Percentiles rank a stretch among this genome's conserved stretches.
Conservation (phyloP, 2,329 filamentous ascomycete genomes). For the Thelonectria rubi region DNA sequence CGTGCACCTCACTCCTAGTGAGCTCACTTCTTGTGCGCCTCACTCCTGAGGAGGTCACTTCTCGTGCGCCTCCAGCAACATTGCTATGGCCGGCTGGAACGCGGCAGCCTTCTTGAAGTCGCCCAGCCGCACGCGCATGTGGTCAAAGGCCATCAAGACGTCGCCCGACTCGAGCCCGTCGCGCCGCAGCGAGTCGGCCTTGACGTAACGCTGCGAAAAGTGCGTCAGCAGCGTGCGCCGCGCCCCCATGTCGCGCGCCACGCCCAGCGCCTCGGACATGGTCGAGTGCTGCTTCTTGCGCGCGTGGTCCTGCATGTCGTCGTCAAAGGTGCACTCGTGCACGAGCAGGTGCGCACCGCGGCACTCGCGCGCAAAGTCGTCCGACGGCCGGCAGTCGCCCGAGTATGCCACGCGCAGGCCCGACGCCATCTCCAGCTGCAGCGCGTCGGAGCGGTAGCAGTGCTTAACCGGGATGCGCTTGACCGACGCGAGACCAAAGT, state of each 20-base stretch:
- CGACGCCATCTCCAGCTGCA: constrained; percentile 78
- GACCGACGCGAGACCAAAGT: constrained; percentile 72
- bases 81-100: constrained; percentile 39
- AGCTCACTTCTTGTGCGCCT: too few relatives aligned
- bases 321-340: constrained; percentile 96
- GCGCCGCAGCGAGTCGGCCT: constrained; percentile 52
- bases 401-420: constrained; percentile 92
- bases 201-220: constrained; percentile 93
- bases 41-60: too few relatives aligned
- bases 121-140: constrained; percentile 77
- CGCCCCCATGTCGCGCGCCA: constrained; percentile 82
- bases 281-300: constrained; percentile 90
- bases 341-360: constrained; percentile 82
- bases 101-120: constrained; percentile 72
- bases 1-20: too few relatives aligned
- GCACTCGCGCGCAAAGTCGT: constrained; percentile 75
- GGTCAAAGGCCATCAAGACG: constrained; percentile 79
- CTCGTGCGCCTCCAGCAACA: constrained; percentile 32
- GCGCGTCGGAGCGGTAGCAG: constrained; percentile 80
- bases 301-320: constrained; percentile 82
- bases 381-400: constrained; percentile 87
- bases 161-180: constrained; percentile 49
- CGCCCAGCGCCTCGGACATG: constrained; percentile 81
- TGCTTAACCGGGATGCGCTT: constrained; percentile 76
- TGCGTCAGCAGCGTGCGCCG: constrained; percentile 87